Evolutionary conservation across 345 rosid genomes (phyloP).

Genomic region (Moricandia moricandioides): DNA sequence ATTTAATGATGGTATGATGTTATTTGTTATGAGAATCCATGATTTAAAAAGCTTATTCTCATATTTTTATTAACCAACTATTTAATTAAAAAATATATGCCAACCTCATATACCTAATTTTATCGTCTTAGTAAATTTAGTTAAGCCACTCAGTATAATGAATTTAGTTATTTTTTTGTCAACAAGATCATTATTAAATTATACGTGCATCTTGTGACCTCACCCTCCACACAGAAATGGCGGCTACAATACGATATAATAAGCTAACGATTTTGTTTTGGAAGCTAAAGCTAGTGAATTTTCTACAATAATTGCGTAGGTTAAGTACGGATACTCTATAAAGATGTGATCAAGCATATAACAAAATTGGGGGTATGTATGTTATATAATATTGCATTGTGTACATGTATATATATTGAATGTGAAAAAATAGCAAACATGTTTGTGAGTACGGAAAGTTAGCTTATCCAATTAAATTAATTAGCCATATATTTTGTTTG

Average conservation of each 20-base stretch:
- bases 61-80: neutral
- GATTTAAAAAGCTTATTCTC: neutral
- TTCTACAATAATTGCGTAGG: neutral
- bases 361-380: neutral
- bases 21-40: neutral
- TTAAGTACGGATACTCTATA: slow-evolving; percentile 28
- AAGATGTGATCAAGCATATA: slow-evolving; percentile 7
- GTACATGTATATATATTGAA: neutral
- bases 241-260: slow-evolving; percentile 35
- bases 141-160: neutral
- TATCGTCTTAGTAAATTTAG: neutral
- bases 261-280: neutral
- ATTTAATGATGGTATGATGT: neutral
- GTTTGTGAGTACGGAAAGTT: neutral
- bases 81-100: neutral
- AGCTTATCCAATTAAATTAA: neutral
- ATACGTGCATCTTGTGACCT: slow-evolving; percentile 32
- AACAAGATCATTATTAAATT: slow-evolving; percentile 11
- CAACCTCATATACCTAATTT: slow-evolving; percentile 22
- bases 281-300: neutral
- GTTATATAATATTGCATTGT: neutral
- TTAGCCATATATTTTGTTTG: neutral
- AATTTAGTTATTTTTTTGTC: neutral
- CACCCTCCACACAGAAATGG: slow-evolving; percentile 37
- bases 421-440: neutral